Percentiles rank a stretch among this genome's conserved stretches.
These are phyloP conservation scores for Nicotiana noctiflora DNA, from an alignment of 257 asterid genomes.

Conservation along the genomic window DNA sequence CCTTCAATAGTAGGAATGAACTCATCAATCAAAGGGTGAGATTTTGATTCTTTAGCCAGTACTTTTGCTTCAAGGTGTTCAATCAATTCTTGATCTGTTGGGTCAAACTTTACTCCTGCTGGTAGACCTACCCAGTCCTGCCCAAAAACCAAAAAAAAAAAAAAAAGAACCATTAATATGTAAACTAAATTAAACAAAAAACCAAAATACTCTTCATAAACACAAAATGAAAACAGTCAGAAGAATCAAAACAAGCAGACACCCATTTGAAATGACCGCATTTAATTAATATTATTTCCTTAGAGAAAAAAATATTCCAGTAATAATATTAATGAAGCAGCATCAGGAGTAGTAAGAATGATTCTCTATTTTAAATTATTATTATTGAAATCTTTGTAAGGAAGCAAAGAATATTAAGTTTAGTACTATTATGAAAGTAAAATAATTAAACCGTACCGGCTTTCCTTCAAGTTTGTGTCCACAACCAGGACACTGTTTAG, in stretches of 20 bases:
- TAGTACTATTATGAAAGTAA: not conserved
- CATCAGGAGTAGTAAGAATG: slow-evolving; percentile 3
- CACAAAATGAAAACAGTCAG: not conserved
- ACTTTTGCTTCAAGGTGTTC: slow-evolving; percentile 97
- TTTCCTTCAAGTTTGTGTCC: slow-evolving; percentile 92
- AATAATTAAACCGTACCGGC: slow-evolving; percentile 54
- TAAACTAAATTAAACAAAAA: not conserved
- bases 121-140: slow-evolving; percentile 99
- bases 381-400: slow-evolving; percentile 11
- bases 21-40: slow-evolving; percentile 91
- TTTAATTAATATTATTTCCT: not conserved
- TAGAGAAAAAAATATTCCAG: not conserved
- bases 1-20: slow-evolving; percentile 67
- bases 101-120: slow-evolving; percentile 98
- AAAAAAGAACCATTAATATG: not conserved
- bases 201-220: not conserved
- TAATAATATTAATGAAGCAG: not conserved
- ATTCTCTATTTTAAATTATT: slow-evolving; percentile 12
- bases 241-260: not conserved
- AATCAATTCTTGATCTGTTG: slow-evolving; percentile 95
- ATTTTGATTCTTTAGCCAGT: slow-evolving; percentile 65
- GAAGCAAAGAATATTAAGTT: slow-evolving; percentile 40
- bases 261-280: not conserved
- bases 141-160: not conserved
- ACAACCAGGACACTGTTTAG: slow-evolving; percentile 94